These are phyloP conservation scores for Cornus kousa DNA, from an alignment of 148 eudicot genomes.

Conservation along the genomic window DNA sequence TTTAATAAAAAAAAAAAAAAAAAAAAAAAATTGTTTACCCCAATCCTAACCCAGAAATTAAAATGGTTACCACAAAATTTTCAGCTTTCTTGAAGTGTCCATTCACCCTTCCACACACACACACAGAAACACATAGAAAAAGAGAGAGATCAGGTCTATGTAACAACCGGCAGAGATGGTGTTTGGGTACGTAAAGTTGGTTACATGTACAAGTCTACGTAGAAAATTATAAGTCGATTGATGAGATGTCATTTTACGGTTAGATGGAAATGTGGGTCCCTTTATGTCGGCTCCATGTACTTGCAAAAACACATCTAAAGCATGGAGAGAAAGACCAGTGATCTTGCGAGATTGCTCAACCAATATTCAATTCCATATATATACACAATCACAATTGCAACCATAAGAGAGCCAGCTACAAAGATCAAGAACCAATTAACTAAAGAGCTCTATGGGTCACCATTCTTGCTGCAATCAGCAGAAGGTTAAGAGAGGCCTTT, in stretches of 20 bases:
- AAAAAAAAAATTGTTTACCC: too few species aligned
- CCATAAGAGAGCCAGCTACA: background rate
- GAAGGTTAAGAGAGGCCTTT: constrained; percentile 92
- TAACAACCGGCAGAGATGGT: background rate
- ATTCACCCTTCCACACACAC: too few species aligned
- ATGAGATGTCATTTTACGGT: constrained; percentile 44
- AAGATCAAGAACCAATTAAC: too few species aligned
- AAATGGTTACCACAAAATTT: too few species aligned
- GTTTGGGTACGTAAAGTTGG: constrained; percentile 26
- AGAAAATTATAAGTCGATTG: constrained; percentile 23
- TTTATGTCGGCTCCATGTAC: constrained; percentile 7
- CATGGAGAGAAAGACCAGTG: background rate
- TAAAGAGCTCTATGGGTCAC: constrained; percentile 55
- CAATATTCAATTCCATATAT: background rate
- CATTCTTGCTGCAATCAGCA: constrained; percentile 96
- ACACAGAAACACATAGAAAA: too few species aligned
- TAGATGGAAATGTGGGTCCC: constrained; percentile 34
- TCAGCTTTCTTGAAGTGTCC: too few species aligned
- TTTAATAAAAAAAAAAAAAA: too few species aligned
- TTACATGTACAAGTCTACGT: constrained; percentile 34
- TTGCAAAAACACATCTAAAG: constrained; percentile 10
- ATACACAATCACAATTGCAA: background rate
- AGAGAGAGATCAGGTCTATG: background rate
- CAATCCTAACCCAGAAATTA: too few species aligned
- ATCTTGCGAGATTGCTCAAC: background rate